Conservation (phyloP, 495 filamentous ascomycete species). For the Jackrogersella minutella region DNA sequence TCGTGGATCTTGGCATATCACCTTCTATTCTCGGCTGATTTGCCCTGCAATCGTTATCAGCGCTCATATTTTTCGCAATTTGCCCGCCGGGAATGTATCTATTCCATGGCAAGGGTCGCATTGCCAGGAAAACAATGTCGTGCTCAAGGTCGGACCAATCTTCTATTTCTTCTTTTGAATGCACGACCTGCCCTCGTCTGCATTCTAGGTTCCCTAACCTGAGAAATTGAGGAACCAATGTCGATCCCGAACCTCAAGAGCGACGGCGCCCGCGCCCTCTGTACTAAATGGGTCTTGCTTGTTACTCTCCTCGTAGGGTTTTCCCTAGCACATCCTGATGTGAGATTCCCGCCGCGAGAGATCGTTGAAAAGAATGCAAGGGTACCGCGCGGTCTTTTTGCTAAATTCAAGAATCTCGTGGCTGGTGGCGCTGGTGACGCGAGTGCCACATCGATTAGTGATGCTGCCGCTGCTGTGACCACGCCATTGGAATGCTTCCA, state of each 20-base stretch:
- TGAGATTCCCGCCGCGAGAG: constrained; percentile 26
- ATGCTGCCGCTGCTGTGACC: constrained; percentile 19
- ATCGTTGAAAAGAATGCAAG: constrained; percentile 1
- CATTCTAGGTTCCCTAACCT: constrained; percentile 6
- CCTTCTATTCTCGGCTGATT: constrained; percentile 43
- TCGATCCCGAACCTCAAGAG: constrained; percentile 3
- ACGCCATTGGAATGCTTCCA: constrained; percentile 67
- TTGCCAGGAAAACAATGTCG: constrained; percentile 29
- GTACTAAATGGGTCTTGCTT: constrained; percentile 25
- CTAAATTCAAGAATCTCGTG: constrained; percentile 34
- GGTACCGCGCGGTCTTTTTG: constrained; percentile 32
- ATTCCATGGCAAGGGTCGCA: constrained; percentile 30
- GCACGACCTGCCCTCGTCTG: constrained; percentile 13
- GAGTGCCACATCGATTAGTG: constrained; percentile 9
- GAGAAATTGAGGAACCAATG: constrained; percentile 32
- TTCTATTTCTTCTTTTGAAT: constrained; percentile 19
- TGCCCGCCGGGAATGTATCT: constrained; percentile 33
- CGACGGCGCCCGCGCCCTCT: constrained; percentile 12
- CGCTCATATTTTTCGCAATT: constrained; percentile 23
- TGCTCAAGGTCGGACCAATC: constrained; percentile 13
- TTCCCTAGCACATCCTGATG: constrained; percentile 30
- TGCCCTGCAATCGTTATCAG: constrained; percentile 38
- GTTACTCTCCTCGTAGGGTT: constrained; percentile 28
- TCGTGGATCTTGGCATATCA: constrained; percentile 33
- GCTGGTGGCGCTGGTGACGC: constrained; percentile 1